phyloP scores from a whole-genome alignment of 129 eudicot species.

The Gnaphalium uliginosum region DNA sequence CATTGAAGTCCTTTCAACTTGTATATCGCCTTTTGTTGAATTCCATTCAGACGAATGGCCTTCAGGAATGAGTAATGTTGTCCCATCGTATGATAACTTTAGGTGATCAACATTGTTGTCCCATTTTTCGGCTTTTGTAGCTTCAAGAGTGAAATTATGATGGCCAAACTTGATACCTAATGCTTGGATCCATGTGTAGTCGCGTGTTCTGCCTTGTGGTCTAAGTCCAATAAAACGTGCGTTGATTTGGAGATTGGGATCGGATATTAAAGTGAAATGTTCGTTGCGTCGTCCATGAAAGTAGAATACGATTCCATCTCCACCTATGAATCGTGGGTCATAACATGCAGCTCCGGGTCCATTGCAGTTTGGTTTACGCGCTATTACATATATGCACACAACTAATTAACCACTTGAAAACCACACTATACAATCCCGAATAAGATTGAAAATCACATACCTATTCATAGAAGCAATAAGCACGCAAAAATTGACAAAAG shows the following conservation, averaged over 20 bases:
- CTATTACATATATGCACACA: slow-evolving; percentile 19
- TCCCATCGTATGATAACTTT: slow-evolving; percentile 38
- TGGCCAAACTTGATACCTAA: slow-evolving; percentile 48
- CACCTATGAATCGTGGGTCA: slow-evolving; percentile 67
- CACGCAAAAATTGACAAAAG: too few relatives aligned
- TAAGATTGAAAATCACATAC: too few relatives aligned
- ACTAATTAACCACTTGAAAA: neutral
- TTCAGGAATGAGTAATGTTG: slow-evolving; percentile 32
- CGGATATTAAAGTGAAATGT: slow-evolving; percentile 52
- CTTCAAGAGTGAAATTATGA: slow-evolving; percentile 53
- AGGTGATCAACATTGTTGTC: slow-evolving; percentile 43
- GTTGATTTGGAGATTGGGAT: slow-evolving; percentile 51
- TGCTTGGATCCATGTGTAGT: slow-evolving; percentile 67
- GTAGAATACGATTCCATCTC: slow-evolving; percentile 59
- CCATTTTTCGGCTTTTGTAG: slow-evolving; percentile 47
- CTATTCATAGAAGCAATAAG: neutral
- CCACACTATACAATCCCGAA: too few relatives aligned
- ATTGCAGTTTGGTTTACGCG: slow-evolving; percentile 56
- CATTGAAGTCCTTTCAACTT: slow-evolving; percentile 53
- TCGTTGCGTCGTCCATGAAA: slow-evolving; percentile 55
- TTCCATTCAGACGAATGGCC: slow-evolving; percentile 55
- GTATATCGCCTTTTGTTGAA: slow-evolving; percentile 36
- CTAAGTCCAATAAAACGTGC: slow-evolving; percentile 57
- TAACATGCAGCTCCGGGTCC: slow-evolving; percentile 62
- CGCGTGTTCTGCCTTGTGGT: slow-evolving; percentile 55